Conservation (phyloP, 352 stramenopile genomes). For the Globisporangium ultimum region DNA sequence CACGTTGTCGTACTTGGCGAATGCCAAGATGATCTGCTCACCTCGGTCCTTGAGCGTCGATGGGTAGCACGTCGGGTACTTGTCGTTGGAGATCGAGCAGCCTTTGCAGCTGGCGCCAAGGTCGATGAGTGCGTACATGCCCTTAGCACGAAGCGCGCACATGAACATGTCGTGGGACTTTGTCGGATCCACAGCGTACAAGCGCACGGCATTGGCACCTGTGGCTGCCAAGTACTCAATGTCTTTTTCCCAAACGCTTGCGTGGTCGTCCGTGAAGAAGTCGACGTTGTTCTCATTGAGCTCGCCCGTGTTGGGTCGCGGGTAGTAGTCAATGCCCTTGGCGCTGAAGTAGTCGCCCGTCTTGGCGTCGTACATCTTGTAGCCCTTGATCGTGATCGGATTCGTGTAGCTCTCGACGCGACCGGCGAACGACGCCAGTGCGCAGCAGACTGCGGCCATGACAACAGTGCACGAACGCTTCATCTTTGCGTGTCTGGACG, state of each 20-base stretch:
- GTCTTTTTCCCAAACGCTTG: conserved; percentile 63
- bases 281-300: conserved; percentile 75
- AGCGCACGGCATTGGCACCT: conserved; percentile 70
- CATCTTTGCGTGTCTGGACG: too few relatives aligned
- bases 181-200: conserved; percentile 84
- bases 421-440: too few relatives aligned
- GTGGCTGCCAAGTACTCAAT: conserved; percentile 56
- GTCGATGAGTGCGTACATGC: conserved; percentile 80
- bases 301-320: conserved; percentile 72
- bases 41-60: conserved; percentile 59
- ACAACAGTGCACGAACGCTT: too few relatives aligned
- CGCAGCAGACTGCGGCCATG: too few relatives aligned
- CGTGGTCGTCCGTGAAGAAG: conserved; percentile 80
- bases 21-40: conserved; percentile 72
- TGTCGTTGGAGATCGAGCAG: conserved; percentile 53
- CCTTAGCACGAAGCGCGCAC: conserved; percentile 64
- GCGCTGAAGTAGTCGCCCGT: conserved; percentile 69
- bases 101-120: conserved; percentile 48
- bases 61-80: conserved; percentile 55
- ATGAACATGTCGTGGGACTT: conserved; percentile 87
- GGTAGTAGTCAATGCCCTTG: conserved; percentile 87
- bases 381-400: conserved; percentile 53
- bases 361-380: conserved; percentile 78
- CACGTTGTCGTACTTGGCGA: conserved; percentile 86
- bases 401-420: conserved; percentile 32